Conservation (phyloP, 768 basidiomycete species). For the Leccinum arenicola region DNA sequence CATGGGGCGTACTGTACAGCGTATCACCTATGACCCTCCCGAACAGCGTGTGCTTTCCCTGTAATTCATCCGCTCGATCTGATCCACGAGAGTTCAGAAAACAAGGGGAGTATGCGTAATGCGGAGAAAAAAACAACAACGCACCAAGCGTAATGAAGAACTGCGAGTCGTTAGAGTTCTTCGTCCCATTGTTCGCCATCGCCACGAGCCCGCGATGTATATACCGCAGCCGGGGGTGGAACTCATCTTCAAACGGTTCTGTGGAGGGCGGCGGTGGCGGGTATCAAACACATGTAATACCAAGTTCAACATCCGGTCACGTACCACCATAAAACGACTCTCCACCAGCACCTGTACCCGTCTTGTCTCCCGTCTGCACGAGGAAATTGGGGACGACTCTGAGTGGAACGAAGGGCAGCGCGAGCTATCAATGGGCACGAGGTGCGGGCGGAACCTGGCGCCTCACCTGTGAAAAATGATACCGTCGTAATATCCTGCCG, state of each 20-base stretch:
- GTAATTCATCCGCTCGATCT: constrained; percentile 91
- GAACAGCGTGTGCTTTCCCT: constrained; percentile 93
- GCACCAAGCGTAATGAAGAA: constrained; percentile 92
- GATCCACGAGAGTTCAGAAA: neutral
- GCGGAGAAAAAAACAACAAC: constrained; percentile 9
- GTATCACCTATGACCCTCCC: constrained; percentile 89
- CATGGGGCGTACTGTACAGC: constrained; percentile 66
- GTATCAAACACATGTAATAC: neutral
- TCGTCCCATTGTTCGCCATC: constrained; percentile 89
- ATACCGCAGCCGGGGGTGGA: constrained; percentile 88
- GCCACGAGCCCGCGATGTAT: constrained; percentile 87
- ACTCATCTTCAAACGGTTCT: constrained; percentile 95
- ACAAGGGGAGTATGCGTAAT: neutral
- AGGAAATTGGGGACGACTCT: constrained; percentile 91
- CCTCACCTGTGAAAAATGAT: constrained; percentile 90
- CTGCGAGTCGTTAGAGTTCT: constrained; percentile 90
- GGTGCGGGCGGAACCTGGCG: neutral
- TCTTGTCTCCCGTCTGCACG: constrained; percentile 92
- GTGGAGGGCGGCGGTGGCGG: neutral
- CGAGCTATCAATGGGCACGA: neutral
- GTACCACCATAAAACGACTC: constrained; percentile 93
- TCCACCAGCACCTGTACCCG: constrained; percentile 87
- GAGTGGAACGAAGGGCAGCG: neutral
- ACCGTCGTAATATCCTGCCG: constrained; percentile 89
- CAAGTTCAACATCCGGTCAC: constrained; percentile 7